phyloP scores from a whole-genome alignment of 768 basidiomycete genomes.

The Lentinula guzmanii region DNA sequence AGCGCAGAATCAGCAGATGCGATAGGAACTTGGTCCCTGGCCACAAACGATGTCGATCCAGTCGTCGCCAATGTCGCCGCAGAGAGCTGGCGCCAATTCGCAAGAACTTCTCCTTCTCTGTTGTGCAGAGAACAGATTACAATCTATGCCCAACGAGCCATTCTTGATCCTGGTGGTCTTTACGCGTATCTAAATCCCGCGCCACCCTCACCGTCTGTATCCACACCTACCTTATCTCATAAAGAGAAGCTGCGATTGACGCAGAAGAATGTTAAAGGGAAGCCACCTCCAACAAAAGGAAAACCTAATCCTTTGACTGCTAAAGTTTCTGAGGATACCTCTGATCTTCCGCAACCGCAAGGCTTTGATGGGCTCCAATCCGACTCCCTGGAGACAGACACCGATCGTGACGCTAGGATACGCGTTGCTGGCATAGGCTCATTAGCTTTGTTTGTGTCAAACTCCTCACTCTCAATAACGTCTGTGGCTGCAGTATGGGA shows the following conservation, averaged over 20 bases:
- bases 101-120: conserved; percentile 22
- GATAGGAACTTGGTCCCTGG: conserved; percentile 69
- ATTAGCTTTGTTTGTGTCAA: conserved; percentile 58
- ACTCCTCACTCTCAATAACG: background rate
- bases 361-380: conserved; percentile 44
- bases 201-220: conserved; percentile 31
- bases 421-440: conserved; percentile 65
- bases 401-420: conserved; percentile 65
- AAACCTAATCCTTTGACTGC: conserved; percentile 15
- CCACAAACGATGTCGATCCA: conserved; percentile 67
- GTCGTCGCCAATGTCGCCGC: conserved; percentile 44
- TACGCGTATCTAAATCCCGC: conserved; percentile 60
- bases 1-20: conserved; percentile 40
- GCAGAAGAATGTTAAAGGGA: background rate
- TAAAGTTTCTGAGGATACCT: conserved; percentile 26
- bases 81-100: conserved; percentile 46
- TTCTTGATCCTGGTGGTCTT: conserved; percentile 57
- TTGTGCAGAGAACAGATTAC: conserved; percentile 28
- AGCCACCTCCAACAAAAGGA: conserved; percentile 21
- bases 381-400: conserved; percentile 41
- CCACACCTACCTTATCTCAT: conserved; percentile 16
- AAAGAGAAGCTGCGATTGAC: conserved; percentile 12
- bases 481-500: conserved; percentile 20
- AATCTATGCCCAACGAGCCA: conserved; percentile 45
- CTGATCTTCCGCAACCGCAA: conserved; percentile 21